Base-by-base conservation (phyloP, 805 yeast genomes). In the Geotrichum ghanense region DNA sequence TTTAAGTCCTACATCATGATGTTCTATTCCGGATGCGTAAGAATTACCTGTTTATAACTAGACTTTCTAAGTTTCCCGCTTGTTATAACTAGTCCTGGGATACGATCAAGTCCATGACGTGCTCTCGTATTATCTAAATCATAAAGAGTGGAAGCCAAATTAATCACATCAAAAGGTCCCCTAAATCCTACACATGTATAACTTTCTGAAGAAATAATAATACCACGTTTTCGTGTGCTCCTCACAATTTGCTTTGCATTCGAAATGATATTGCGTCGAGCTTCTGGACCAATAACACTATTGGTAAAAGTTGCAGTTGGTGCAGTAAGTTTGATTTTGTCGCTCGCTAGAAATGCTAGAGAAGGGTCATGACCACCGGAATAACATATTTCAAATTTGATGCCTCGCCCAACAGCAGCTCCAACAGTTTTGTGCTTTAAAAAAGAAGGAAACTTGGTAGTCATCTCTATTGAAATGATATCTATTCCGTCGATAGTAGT, bases 341-440 rank as follows among this genome's bases (percentile, higher is more conserved):
- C 56, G 26, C 45, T 46, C 43, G 48, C 5, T 20, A 6, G 37
- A 43, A n/a, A 21, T 22, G 34, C 14, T 22, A 22, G 23, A 17
- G 45, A 41, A 21, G 44, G 12, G 31, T 56, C 58, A 5, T 17
- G 23, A 20, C 46, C 45, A 22, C 22, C 51, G 9, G 34, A 53
- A 63, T 90, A 90, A 42, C 77, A 72, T 6, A 92, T 72, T 60
- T 92, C 98, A 52, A 92, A 75, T 53, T 78, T 78, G 22, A 87
- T 74, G 1, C 97, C 97, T 44, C 87, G 75, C 17, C 81, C 81
- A 2, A 85, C 71, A 1, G 95, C 96, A 39, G 87, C 78, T 40
- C 95, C 83, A 6, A 87, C 72, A 1, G 86, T 78, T 56, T 88
- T 87, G 65, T 88, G 95, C 55, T 83, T 83, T 53, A 92, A 66